Percentiles rank a stretch among this genome's conserved stretches.
phyloP scores from a whole-genome alignment of 2,329 filamentous ascomycete genomes.

The Neofusicoccum ribis region DNA sequence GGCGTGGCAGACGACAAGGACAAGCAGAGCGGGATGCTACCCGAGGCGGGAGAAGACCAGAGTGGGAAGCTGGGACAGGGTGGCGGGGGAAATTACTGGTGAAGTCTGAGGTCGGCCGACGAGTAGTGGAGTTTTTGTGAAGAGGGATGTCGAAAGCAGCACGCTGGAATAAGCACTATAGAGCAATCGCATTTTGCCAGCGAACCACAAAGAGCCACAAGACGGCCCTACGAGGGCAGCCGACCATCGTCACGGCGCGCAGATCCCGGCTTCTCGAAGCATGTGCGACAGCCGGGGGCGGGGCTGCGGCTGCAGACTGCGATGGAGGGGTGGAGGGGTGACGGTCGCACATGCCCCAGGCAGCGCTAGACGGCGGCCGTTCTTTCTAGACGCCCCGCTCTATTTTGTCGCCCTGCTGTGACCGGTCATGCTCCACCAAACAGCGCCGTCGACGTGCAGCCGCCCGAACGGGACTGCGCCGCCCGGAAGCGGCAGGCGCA shows the following conservation, averaged over 20 bases:
- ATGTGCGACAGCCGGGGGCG: conserved; percentile 12
- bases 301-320: background rate
- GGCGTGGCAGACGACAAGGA: conserved; percentile 3
- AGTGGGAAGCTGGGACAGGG: conserved; percentile 17
- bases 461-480: background rate
- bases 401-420: background rate
- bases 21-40: conserved; percentile 19
- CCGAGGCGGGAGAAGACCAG: conserved; percentile 15
- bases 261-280: conserved; percentile 18
- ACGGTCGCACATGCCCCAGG: background rate
- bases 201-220: background rate
- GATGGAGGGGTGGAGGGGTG: background rate
- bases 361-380: background rate
- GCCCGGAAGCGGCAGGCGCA: background rate
- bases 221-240: background rate
- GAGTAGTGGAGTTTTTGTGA: conserved; percentile 14
- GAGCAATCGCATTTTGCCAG: conserved; percentile 4
- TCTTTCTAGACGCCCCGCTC: background rate
- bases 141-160: conserved; percentile 13
- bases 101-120: conserved; percentile 15
- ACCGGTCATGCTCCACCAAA: conserved; percentile 5
- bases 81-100: conserved; percentile 34
- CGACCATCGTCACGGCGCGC: background rate
- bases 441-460: background rate
- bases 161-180: conserved; percentile 17